Evolutionary conservation across 2,329 filamentous ascomycete species (phyloP).

Genomic region (Thelonectria blattea): DNA sequence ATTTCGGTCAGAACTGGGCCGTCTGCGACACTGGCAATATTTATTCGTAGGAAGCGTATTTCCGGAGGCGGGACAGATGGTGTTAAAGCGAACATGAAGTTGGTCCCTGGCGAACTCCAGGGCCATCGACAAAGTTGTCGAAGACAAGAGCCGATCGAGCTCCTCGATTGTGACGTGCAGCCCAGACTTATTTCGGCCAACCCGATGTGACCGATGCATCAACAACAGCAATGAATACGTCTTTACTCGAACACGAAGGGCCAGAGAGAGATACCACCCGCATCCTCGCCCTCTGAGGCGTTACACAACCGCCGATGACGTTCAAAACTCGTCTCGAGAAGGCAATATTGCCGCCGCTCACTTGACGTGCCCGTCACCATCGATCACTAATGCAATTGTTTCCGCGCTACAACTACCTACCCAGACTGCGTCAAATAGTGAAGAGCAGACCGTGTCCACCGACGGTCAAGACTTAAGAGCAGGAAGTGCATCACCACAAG

Average conservation of each 20-base stretch:
- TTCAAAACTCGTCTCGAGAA: too few relatives aligned
- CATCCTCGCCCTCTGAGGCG: slow-evolving; percentile 5
- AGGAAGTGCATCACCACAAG: too few relatives aligned
- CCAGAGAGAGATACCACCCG: slow-evolving; percentile 7
- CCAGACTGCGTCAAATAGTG: too few relatives aligned
- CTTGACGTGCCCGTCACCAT: too few relatives aligned
- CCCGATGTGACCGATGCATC: slow-evolving; percentile 17
- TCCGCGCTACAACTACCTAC: too few relatives aligned
- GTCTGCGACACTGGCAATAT: slow-evolving; percentile 26
- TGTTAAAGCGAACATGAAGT: slow-evolving; percentile 24
- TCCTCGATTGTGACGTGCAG: slow-evolving; percentile 21
- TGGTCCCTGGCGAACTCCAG: slow-evolving; percentile 23
- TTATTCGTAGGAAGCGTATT: slow-evolving; percentile 23
- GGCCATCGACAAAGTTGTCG: slow-evolving; percentile 24
- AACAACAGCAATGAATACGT: slow-evolving; percentile 17
- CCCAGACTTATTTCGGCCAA: slow-evolving; percentile 18
- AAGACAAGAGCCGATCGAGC: slow-evolving; percentile 19
- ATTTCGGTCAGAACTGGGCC: slow-evolving; percentile 26
- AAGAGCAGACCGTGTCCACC: too few relatives aligned
- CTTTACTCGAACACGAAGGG: slow-evolving; percentile 16
- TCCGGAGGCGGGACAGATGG: slow-evolving; percentile 20
- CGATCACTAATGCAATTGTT: too few relatives aligned
- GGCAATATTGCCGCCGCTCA: too few relatives aligned
- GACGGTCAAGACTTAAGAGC: too few relatives aligned
- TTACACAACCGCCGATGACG: too few relatives aligned